phyloP scores from a whole-genome alignment of 352 stramenopile species.

The Elongisporangium anandrum region DNA sequence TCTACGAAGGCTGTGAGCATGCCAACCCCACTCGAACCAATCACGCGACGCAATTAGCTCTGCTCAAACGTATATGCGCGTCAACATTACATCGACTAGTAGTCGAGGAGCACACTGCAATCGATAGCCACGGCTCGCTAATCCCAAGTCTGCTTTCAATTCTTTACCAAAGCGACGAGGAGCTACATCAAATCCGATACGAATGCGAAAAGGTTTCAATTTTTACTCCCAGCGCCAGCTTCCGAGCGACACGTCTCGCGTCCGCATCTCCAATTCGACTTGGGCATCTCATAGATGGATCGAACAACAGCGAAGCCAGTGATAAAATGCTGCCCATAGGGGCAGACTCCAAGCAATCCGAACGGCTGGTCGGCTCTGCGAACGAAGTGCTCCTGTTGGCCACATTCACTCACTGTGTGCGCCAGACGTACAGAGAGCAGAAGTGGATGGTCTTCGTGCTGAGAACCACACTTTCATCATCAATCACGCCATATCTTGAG shows the following conservation, averaged over 20 bases:
- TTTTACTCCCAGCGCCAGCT: slow-evolving; percentile 6
- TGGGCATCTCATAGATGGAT: not conserved
- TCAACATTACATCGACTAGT: slow-evolving; percentile 67
- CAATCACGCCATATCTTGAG: slow-evolving; percentile 60
- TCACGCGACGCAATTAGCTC: slow-evolving; percentile 1
- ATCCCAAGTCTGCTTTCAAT: slow-evolving; percentile 58
- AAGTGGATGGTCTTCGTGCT: slow-evolving; percentile 72
- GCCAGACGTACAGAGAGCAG: slow-evolving; percentile 50
- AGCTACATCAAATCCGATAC: slow-evolving; percentile 70
- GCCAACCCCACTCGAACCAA: slow-evolving; percentile 1
- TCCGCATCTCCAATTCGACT: not conserved
- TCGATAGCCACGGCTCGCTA: slow-evolving; percentile 32
- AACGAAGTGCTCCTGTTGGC: not conserved
- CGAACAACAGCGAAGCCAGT: not conserved
- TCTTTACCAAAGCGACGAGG: slow-evolving; percentile 49
- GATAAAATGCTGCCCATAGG: not conserved
- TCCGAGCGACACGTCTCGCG: not conserved
- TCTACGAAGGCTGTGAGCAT: slow-evolving; percentile 16
- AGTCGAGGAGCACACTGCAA: slow-evolving; percentile 40
- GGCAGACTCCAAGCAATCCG: not conserved
- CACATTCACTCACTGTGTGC: slow-evolving; percentile 40
- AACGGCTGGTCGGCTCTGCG: not conserved
- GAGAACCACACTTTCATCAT: slow-evolving; percentile 60
- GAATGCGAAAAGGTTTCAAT: slow-evolving; percentile 69
- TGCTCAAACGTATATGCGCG: slow-evolving; percentile 47